phyloP scores from a whole-genome alignment of 257 asterid species.

The Leptodermis oblonga region DNA sequence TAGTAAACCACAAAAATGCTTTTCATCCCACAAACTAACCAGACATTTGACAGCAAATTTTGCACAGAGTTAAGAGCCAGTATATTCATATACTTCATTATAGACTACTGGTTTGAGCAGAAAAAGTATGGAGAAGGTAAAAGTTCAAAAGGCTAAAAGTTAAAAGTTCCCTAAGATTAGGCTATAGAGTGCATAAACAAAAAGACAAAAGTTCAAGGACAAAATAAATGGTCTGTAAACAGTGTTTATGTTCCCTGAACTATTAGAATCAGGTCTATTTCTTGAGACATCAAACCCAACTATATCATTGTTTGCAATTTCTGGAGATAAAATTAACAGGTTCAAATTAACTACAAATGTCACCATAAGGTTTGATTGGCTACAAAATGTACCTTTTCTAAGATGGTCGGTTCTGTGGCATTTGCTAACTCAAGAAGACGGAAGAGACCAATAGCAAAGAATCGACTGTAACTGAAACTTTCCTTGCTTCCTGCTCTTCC shows the following conservation, averaged over 20 bases:
- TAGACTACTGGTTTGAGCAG: not conserved
- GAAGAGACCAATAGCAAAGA: conserved; percentile 93
- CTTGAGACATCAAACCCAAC: not conserved
- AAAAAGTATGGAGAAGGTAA: not conserved
- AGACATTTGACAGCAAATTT: not conserved
- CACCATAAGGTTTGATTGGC: not conserved
- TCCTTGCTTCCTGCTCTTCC: conserved; percentile 68
- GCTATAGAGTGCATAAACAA: not conserved
- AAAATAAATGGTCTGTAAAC: not conserved
- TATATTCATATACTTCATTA: not conserved
- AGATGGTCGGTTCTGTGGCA: conserved; percentile 71
- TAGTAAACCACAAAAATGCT: not conserved
- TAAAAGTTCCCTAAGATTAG: not conserved
- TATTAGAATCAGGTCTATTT: not conserved
- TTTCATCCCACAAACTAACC: not conserved
- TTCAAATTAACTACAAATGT: not conserved
- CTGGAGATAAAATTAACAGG: not conserved
- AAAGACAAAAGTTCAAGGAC: not conserved
- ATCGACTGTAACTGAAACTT: conserved; percentile 79
- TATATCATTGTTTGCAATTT: not conserved
- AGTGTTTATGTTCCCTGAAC: not conserved
- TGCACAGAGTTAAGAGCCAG: not conserved
- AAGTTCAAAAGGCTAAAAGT: too few species aligned
- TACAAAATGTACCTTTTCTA: conserved; percentile 59
- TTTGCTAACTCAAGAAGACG: conserved; percentile 89